Conservation (phyloP, 257 asterid species). For the Rehmannia glutinosa region DNA sequence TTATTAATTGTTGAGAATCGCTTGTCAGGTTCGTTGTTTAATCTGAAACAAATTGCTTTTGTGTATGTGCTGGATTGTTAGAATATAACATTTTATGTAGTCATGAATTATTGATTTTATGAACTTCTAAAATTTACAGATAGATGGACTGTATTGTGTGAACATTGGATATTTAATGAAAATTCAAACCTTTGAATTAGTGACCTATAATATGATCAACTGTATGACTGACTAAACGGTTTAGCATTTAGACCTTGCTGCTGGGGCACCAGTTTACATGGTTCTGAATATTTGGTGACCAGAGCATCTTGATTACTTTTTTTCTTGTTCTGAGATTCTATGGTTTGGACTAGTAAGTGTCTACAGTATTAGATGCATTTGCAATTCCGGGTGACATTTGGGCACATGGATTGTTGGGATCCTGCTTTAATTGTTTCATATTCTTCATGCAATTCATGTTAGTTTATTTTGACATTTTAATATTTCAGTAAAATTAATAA, state of each 20-base stretch:
- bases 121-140: background rate
- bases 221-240: background rate
- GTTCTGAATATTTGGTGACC: background rate
- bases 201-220: background rate
- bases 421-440: background rate
- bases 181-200: background rate
- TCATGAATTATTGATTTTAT: background rate
- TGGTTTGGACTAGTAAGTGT: background rate
- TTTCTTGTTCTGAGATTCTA: background rate
- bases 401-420: background rate
- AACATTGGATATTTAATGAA: background rate
- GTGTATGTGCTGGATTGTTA: background rate
- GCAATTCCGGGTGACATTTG: background rate
- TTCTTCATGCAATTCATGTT: background rate
- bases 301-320: background rate
- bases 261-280: background rate
- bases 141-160: background rate
- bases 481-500: background rate
- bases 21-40: background rate
- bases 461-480: background rate
- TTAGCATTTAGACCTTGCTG: background rate
- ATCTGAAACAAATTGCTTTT: background rate
- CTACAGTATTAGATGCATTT: background rate
- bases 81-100: background rate
- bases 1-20: background rate